Evolutionary conservation across 2,329 filamentous ascomycete species (phyloP), one percentile per base, ranked within the genome.

Genomic region (Hymenotorrendiella dingleyae): DNA sequence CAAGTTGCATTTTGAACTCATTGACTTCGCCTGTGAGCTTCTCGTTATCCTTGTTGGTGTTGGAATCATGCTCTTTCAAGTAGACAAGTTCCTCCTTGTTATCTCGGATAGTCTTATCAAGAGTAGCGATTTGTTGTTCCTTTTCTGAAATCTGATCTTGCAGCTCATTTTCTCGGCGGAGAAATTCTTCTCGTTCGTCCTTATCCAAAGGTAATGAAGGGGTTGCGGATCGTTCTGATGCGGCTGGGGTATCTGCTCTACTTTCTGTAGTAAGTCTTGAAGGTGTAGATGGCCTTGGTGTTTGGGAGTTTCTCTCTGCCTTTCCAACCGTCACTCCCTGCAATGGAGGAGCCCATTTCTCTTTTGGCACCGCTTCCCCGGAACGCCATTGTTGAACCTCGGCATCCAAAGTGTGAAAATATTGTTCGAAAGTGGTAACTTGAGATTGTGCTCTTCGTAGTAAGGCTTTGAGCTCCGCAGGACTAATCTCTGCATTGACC

Each of bases 401-500:
- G 36, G 79, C 77, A 61, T 98, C 90, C 46, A 97, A 69, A 27
- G 75, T 84, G 16, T 80, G 75, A 47, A 97, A 86, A 61, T 97
- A 97, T 45, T 71, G 79, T 62, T 95, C 86, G 64, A 94, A 97
- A 12, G 80, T 90, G 17, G 86, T 87, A 53, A 93, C 83, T 63
- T 96, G 90, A 40, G 78, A 80, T 66, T 95, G 90, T 11, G 89
- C 88, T 67, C 95, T 95, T 68, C 87, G 90, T 62, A 98, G 80
- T 59, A 96, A 76, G 37, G 82, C 76, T 69, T 97, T 98, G 72
- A 98, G 80, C 67, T 98, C 93, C 10, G 89, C 81, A 34, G 93
- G 93, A 59, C 91, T 97, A 58, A 98, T 78, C 66, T 98, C 93
- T 34, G 91, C 90, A 63, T 98, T 98, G 76, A 98, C 85, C 83